Evolutionary conservation across 1,284 basidiomycete species (phyloP).

Genomic region (Volvariella volvacea): DNA sequence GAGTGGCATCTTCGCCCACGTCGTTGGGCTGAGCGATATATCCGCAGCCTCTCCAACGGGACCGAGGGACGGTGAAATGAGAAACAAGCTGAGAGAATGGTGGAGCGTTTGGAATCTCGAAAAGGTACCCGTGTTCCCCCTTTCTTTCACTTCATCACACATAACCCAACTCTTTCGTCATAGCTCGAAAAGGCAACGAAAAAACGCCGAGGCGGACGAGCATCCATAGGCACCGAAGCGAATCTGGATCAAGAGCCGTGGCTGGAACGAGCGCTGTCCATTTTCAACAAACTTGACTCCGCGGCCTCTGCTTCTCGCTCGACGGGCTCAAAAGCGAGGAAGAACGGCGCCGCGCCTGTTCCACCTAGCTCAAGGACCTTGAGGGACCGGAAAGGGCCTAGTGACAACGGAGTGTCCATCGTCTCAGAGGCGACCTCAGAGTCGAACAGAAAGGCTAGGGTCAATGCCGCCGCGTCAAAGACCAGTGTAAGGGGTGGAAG

Average conservation of each 20-base stretch:
- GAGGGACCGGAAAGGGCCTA: constrained; percentile 40
- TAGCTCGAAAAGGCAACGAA: constrained; percentile 72
- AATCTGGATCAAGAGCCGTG: constrained; percentile 42
- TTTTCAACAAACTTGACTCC: constrained; percentile 23
- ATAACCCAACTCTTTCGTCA: neutral
- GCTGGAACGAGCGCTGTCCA: constrained; percentile 37
- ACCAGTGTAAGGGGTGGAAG: neutral
- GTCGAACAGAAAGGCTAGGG: neutral
- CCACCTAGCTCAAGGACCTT: constrained; percentile 44
- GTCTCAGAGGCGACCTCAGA: neutral
- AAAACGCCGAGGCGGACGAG: constrained; percentile 43
- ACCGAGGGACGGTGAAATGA: constrained; percentile 36
- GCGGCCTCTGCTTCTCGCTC: constrained; percentile 19
- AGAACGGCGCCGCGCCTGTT: constrained; percentile 14
- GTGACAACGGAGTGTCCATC: neutral
- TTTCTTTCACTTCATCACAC: neutral
- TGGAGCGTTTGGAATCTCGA: constrained; percentile 63
- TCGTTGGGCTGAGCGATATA: constrained; percentile 56
- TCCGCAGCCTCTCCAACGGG: neutral
- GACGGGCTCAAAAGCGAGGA: constrained; percentile 8
- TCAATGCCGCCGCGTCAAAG: neutral
- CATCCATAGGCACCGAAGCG: constrained; percentile 21
- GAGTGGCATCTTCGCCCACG: constrained; percentile 77
- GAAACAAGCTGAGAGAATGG: no score
- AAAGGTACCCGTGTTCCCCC: constrained; percentile 36